A percentile compares a stretch with the other conserved stretches of the same genome.
Evolutionary conservation across 192 early-diverging fungal species (phyloP).

Genomic region (Dissophora ornata): DNA sequence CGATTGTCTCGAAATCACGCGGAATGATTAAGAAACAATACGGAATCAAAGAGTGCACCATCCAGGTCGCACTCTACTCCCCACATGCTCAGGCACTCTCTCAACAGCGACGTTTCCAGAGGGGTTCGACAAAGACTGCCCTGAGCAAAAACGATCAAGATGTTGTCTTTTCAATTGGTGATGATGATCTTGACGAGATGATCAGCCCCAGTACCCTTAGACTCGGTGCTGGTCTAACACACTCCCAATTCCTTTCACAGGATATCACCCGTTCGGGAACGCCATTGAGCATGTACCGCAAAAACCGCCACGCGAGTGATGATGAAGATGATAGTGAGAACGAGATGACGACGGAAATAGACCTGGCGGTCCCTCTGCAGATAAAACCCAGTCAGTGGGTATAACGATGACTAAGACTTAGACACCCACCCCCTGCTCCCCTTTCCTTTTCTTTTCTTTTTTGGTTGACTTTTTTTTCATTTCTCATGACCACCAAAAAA

Average conservation of each 20-base stretch:
- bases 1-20: slow-evolving; percentile 55
- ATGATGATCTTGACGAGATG: slow-evolving; percentile 23
- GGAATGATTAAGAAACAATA: slow-evolving; percentile 57
- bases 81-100: background rate
- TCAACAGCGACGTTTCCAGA: background rate
- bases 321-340: slow-evolving; percentile 42
- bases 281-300: slow-evolving; percentile 27
- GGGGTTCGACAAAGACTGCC: too few relatives aligned
- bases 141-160: slow-evolving; percentile 34
- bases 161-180: slow-evolving; percentile 48
- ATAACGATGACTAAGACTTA: too few relatives aligned
- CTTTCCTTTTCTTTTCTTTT: background rate
- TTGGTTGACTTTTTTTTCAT: too few relatives aligned
- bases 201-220: background rate
- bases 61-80: slow-evolving; percentile 61
- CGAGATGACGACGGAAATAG: slow-evolving; percentile 47
- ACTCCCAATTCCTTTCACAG: background rate
- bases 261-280: slow-evolving; percentile 28
- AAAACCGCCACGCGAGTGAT: slow-evolving; percentile 10
- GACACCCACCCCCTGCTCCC: too few relatives aligned
- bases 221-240: too few relatives aligned
- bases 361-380: slow-evolving; percentile 15
- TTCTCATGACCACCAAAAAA: too few relatives aligned
- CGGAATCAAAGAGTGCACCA: slow-evolving; percentile 63
- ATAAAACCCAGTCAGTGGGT: slow-evolving; percentile 21